Base-by-base conservation (phyloP, 2,329 filamentous ascomycete genomes). In the Metarhizium brunneum region DNA sequence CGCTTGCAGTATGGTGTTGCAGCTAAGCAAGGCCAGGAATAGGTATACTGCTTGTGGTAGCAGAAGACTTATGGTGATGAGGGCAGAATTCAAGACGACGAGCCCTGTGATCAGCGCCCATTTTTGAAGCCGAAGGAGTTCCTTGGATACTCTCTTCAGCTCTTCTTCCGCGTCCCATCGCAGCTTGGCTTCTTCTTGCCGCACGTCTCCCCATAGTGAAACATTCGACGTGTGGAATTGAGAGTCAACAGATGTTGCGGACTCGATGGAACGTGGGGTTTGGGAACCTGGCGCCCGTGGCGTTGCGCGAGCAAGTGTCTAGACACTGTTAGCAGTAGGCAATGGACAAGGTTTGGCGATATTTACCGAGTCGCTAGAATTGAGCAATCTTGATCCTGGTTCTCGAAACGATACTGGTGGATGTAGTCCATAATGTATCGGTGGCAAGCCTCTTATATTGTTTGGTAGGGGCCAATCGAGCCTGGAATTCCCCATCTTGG, bases 1-100 rank as follows among this genome's bases (percentile, higher is more conserved):
- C 0, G 70, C 66, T 58, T 76, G 74, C 0, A 75, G 63, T 25
- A 72, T 65, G 0, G 76, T 77, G 60, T 74, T 71, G 55, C 73
- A 75, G 62, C 75, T 77, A 49, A 77, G 66, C 1, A 76, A 68
- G 0, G 75, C 63, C 18, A 77, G 72, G 53, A 76, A 72, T 54
- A 75, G 69, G 59, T 74, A 73, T 59, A 72, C 73, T 16, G 70
- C 65, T 54, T 76, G 67, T 60, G 69, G 71, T 48, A 70, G 74
- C 48, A 61, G 65, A 57, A 67, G 64, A 1, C 70, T 66, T 6
- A 73, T 59, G 25, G 67, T 72, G 56, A 73, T 73, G 42, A 73
- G 65, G 1, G 56, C 60, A 2, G 60, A 70, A 52, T 73, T 73
- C 59, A 73, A 59, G 2, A 63, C 53, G 38, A 62, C 56, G 8